Percentiles rank a stretch among this genome's conserved stretches.
These are phyloP conservation scores for Themeda triandra DNA, from an alignment of 176 grass and related monocot species.

Conservation along the genomic window DNA sequence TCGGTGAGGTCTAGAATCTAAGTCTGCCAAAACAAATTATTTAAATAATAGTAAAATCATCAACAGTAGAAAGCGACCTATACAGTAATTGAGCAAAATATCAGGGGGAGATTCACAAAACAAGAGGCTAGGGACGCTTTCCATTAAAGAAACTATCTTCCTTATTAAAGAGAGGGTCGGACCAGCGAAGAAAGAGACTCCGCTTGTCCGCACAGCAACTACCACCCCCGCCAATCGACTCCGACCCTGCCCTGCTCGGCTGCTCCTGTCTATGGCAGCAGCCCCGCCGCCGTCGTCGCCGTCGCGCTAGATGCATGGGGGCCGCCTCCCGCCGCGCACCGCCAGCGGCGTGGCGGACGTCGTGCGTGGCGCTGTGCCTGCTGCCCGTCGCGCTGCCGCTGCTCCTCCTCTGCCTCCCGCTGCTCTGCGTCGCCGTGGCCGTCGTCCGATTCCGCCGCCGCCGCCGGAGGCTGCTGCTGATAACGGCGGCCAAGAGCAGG, in stretches of 20 bases:
- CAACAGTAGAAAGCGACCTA: neutral
- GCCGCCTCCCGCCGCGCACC: neutral
- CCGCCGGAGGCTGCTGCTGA: neutral
- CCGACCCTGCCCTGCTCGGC: too few relatives aligned
- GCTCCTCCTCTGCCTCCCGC: slow-evolving; percentile 40
- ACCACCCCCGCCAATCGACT: neutral
- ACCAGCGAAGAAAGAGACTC: neutral
- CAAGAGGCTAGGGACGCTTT: neutral
- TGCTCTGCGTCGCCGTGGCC: slow-evolving; percentile 43
- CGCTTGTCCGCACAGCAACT: neutral
- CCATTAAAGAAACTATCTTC: neutral
- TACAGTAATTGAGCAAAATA: neutral
- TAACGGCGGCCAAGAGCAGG: neutral
- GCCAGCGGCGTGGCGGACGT: slow-evolving; percentile 3
- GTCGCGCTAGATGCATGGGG: slow-evolving; percentile 2
- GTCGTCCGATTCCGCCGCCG: slow-evolving; percentile 34
- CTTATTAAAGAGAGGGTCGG: neutral
- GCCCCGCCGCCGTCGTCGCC: too few relatives aligned
- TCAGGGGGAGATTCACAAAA: neutral
- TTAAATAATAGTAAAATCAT: neutral
- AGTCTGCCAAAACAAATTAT: too few relatives aligned
- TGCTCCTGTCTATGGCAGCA: neutral
- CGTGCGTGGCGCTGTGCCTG: slow-evolving; percentile 29
- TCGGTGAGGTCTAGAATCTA: too few relatives aligned
- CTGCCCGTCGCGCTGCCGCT: slow-evolving; percentile 52